Base-by-base conservation (phyloP, 306 rosid species). In the Crotalaria pallida region DNA sequence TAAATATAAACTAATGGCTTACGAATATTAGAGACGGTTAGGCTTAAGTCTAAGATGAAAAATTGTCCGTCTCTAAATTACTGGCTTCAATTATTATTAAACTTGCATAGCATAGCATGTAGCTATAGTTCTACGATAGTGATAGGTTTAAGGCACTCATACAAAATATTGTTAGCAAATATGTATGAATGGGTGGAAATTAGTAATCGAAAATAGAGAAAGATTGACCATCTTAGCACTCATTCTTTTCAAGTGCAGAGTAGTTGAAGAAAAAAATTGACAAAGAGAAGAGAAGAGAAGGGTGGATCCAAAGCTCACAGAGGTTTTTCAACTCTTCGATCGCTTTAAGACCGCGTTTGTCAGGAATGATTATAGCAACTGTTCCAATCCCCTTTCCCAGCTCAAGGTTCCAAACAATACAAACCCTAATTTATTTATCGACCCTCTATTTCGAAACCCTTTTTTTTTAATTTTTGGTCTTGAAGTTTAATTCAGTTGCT, bases 231-330 rank as follows among this genome's bases (percentile, higher is more conserved):
- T 71, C 23, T 50, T 1, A 63, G 34, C 48, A 56, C 59, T 53
- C 69, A 64, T 47, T 10, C 12, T 40, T 8, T 3, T 49, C 34
- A 21, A 70, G 22, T 57, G 41, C 11, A 29, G 64, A 27, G 43
- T 7, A 29, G 64, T 19, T 26, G 62, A 69, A 52, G 6, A 55
- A 44, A 44, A n/a, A n/a, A n/a, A n/a, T n/a, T n/a, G n/a, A n/a
- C n/a, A n/a, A n/a, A n/a, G n/a, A n/a, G n/a, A n/a, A n/a, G n/a
- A n/a, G n/a, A n/a, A n/a, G n/a, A 50, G 5, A 52, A 38, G n/a
- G 5, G 87, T 93, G 97, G 94, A 90, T 81, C 94, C 97, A 26
- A 90, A 88, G 85, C 60, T 90, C 0, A 84, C 86, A 1, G 97
- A 90, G 72, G 89, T 85, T 22, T 78, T 87, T 2, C 97, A 90